A percentile compares a stretch with the other conserved stretches of the same genome.
These are phyloP conservation scores for Fusarium odoratissimum DNA, from an alignment of 2,329 filamentous ascomycete species.

Conservation along the genomic window DNA sequence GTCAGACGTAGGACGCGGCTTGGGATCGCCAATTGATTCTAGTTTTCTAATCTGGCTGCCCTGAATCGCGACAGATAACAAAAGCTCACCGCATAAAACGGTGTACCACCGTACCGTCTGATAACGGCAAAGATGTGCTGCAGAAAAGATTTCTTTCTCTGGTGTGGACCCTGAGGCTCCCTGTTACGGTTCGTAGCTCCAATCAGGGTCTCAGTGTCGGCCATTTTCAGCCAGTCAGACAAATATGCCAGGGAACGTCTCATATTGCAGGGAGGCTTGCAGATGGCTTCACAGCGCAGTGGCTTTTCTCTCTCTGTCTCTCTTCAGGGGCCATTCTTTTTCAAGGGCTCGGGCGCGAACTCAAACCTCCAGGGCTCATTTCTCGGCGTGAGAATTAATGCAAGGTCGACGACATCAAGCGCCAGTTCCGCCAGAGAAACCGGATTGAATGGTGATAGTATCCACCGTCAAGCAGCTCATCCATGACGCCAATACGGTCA, in stretches of 20 bases:
- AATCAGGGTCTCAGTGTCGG: slow-evolving; percentile 32
- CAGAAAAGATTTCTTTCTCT: neutral
- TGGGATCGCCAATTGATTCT: slow-evolving; percentile 20
- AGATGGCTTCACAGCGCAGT: neutral
- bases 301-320: neutral
- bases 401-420: slow-evolving; percentile 33
- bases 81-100: slow-evolving; percentile 23
- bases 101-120: slow-evolving; percentile 24
- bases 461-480: slow-evolving; percentile 31
- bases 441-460: slow-evolving; percentile 18
- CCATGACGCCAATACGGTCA: slow-evolving; percentile 40
- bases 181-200: slow-evolving; percentile 18
- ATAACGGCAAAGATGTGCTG: slow-evolving; percentile 34
- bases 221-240: slow-evolving; percentile 27
- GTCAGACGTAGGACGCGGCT: neutral
- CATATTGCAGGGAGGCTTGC: slow-evolving; percentile 12
- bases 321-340: neutral
- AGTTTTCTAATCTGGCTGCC: slow-evolving; percentile 12
- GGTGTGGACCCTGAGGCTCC: slow-evolving; percentile 47
- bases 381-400: slow-evolving; percentile 26
- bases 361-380: neutral
- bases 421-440: slow-evolving; percentile 26
- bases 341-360: slow-evolving; percentile 5
- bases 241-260: slow-evolving; percentile 6
- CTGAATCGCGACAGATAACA: slow-evolving; percentile 25